Percentiles rank a stretch among this genome's conserved stretches.
phyloP scores from a whole-genome alignment of 2,329 filamentous ascomycete genomes.

The Trichoderma pleuroti region DNA sequence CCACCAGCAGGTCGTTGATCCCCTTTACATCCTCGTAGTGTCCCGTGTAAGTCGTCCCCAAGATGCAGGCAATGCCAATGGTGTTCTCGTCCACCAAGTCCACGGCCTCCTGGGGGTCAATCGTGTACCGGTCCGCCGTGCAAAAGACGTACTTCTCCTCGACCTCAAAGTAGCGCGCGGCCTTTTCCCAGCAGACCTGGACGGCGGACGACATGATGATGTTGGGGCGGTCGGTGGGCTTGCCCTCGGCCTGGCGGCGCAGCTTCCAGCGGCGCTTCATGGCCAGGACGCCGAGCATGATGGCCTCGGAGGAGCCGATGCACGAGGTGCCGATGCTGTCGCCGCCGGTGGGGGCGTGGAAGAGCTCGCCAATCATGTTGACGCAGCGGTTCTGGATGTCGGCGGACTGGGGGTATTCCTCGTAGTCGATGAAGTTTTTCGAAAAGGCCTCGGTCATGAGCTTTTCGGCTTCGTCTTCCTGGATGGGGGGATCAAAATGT shows the following conservation, averaged over 20 bases:
- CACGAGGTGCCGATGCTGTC: conserved; percentile 82
- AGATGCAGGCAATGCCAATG: conserved; percentile 87
- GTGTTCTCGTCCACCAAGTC: conserved; percentile 63
- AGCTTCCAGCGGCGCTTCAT: conserved; percentile 97
- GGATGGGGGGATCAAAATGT: conserved; percentile 4
- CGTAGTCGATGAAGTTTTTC: conserved; percentile 94
- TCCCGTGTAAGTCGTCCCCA: conserved; percentile 92
- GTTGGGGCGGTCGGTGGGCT: conserved; percentile 77
- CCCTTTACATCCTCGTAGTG: conserved; percentile 93
- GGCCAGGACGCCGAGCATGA: conserved; percentile 77
- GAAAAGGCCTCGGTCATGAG: conserved; percentile 89
- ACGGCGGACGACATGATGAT: conserved; percentile 95
- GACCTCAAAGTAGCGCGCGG: conserved; percentile 83
- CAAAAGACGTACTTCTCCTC: conserved; percentile 79
- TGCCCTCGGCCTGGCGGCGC: conserved; percentile 76
- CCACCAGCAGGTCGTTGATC: conserved; percentile 80
- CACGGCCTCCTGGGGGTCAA: conserved; percentile 61
- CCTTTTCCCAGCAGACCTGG: conserved; percentile 97
- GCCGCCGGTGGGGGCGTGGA: conserved; percentile 68
- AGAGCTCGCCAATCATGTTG: conserved; percentile 84
- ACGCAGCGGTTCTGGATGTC: conserved; percentile 91
- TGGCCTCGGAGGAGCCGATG: conserved; percentile 85
- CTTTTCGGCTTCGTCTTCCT: conserved; percentile 93
- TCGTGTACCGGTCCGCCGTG: conserved; percentile 57
- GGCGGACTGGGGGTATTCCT: conserved; percentile 76